Conservation (phyloP, 2,329 filamentous ascomycete genomes). For the Botrytis hyacinthi region DNA sequence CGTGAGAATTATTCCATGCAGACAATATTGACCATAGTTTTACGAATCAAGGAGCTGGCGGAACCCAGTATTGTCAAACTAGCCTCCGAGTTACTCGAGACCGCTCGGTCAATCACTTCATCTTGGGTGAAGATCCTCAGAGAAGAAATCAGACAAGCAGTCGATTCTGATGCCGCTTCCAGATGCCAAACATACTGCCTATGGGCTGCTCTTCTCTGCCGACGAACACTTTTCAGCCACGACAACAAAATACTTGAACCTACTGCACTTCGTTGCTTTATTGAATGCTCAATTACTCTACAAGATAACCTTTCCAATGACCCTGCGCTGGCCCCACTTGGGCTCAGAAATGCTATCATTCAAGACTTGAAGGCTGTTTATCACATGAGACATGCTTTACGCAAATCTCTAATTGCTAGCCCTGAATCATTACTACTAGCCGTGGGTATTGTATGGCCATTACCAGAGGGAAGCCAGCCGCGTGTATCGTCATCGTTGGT, state of each 20-base stretch:
- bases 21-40: conserved; percentile 50
- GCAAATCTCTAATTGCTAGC: conserved; percentile 38
- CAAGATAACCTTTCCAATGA: conserved; percentile 48
- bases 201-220: conserved; percentile 56
- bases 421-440: conserved; percentile 38
- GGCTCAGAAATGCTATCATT: conserved; percentile 43
- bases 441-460: conserved; percentile 46
- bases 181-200: conserved; percentile 48
- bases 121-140: conserved; percentile 52
- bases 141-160: conserved; percentile 43
- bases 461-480: conserved; percentile 30
- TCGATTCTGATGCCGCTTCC: conserved; percentile 41
- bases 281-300: conserved; percentile 45
- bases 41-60: conserved; percentile 41
- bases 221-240: conserved; percentile 44
- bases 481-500: conserved; percentile 28
- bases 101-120: conserved; percentile 45
- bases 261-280: conserved; percentile 36
- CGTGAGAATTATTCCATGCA: conserved; percentile 59
- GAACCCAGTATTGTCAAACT: conserved; percentile 8
- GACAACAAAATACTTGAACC: background rate
- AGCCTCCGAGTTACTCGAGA: conserved; percentile 40
- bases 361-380: conserved; percentile 48
- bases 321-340: conserved; percentile 38
- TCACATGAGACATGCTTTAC: conserved; percentile 41